A percentile compares a stretch with the other conserved stretches of the same genome.
Evolutionary conservation across 1,284 basidiomycete genomes (phyloP).

Genomic region (Sporisorium reilianum): DNA sequence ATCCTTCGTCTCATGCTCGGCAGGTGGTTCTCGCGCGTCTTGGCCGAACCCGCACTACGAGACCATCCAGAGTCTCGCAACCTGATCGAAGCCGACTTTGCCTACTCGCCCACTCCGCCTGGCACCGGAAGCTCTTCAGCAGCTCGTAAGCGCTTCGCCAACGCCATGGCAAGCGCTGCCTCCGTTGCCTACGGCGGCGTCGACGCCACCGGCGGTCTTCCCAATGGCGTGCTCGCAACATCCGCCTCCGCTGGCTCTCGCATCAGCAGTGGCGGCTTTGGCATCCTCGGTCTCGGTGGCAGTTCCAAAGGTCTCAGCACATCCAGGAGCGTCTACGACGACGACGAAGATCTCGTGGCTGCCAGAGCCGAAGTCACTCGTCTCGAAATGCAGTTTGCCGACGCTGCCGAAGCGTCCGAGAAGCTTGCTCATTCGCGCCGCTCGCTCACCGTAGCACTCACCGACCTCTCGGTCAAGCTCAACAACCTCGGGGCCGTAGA

Average conservation of each 20-base stretch:
- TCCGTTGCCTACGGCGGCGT: slow-evolving; percentile 47
- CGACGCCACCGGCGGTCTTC: slow-evolving; percentile 47
- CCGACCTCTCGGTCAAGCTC: slow-evolving; percentile 42
- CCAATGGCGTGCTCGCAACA: slow-evolving; percentile 55
- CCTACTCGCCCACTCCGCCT: slow-evolving; percentile 57
- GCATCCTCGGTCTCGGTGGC: slow-evolving; percentile 44
- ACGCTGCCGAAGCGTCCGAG: slow-evolving; percentile 53
- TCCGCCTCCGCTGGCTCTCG: slow-evolving; percentile 42
- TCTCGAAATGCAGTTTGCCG: slow-evolving; percentile 62
- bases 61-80: slow-evolving; percentile 60
- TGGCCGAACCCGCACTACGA: slow-evolving; percentile 45
- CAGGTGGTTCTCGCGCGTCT: slow-evolving; percentile 57
- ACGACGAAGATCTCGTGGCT: slow-evolving; percentile 59
- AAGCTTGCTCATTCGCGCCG: slow-evolving; percentile 47
- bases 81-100: slow-evolving; percentile 64
- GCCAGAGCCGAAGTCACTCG: slow-evolving; percentile 60
- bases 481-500: slow-evolving; percentile 51
- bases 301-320: slow-evolving; percentile 50
- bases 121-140: slow-evolving; percentile 46
- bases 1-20: slow-evolving; percentile 55
- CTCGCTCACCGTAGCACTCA: slow-evolving; percentile 28
- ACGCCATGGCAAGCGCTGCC: slow-evolving; percentile 54
- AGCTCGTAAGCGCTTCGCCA: slow-evolving; percentile 53
- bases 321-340: slow-evolving; percentile 55
- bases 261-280: slow-evolving; percentile 34